Evolutionary conservation across 2,329 filamentous ascomycete species (phyloP).

Genomic region (Mycosphaerella sp.): DNA sequence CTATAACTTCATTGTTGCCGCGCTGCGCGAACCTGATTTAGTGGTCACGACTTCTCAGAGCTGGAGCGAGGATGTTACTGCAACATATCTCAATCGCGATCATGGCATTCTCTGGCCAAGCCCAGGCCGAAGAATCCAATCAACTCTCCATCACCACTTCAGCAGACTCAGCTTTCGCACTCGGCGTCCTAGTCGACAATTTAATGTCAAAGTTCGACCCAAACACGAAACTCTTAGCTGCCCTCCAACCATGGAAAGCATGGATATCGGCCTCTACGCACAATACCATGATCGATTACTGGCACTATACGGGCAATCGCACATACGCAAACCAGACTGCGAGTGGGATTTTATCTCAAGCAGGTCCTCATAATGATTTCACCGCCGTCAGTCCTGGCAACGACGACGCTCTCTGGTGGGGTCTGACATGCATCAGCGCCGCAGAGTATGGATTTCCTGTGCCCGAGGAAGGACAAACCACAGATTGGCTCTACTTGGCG

Average conservation of each 20-base stretch:
- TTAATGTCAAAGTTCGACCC: background rate
- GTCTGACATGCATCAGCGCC: constrained; percentile 69
- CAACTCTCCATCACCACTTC: background rate
- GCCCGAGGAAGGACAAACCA: constrained; percentile 10
- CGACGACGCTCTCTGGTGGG: constrained; percentile 69
- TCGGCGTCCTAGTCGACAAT: background rate
- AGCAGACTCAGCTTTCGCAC: background rate
- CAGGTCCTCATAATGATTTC: constrained; percentile 57
- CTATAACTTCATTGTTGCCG: background rate
- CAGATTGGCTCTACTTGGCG: constrained; percentile 61
- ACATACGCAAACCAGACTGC: constrained; percentile 56
- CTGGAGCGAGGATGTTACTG: background rate
- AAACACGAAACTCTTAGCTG: background rate
- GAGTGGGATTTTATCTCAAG: constrained; percentile 56
- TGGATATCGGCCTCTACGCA: constrained; percentile 61
- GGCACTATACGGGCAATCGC: constrained; percentile 57
- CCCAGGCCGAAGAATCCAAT: background rate
- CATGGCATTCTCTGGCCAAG: background rate
- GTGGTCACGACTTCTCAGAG: too few species aligned
- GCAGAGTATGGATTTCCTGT: constrained; percentile 62
- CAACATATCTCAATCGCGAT: background rate
- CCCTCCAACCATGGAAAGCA: constrained; percentile 41
- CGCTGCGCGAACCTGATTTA: background rate
- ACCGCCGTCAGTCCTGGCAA: constrained; percentile 36
- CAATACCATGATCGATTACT: constrained; percentile 64